These are phyloP conservation scores for Tulasnella sp. DNA, from an alignment of 768 basidiomycete genomes.

Conservation along the genomic window DNA sequence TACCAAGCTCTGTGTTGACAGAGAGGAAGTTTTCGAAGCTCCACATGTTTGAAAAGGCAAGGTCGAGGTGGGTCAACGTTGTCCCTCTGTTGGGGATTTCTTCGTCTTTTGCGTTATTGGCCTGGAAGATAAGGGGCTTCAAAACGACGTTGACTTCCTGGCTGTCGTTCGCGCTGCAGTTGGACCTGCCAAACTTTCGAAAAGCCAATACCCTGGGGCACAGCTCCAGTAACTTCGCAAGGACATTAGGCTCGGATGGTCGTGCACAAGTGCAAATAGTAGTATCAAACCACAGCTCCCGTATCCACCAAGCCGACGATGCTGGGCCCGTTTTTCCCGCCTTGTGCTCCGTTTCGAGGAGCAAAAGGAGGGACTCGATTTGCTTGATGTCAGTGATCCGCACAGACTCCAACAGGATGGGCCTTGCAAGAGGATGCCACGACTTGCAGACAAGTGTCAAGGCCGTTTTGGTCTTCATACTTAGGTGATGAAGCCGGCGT, in stretches of 20 bases:
- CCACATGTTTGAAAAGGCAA: background rate
- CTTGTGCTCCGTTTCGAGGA: background rate
- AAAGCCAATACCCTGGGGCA: conserved; percentile 4
- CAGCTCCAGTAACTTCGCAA: background rate
- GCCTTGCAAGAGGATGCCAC: background rate
- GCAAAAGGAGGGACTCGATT: background rate
- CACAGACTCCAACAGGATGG: background rate
- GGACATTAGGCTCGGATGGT: background rate
- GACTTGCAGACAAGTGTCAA: conserved; percentile 10
- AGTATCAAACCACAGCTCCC: conserved; percentile 18
- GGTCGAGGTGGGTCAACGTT: background rate
- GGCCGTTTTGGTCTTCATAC: conserved; percentile 5
- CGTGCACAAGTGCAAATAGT: background rate
- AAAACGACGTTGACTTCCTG: background rate
- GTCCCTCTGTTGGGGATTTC: background rate
- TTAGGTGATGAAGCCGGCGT: conserved; percentile 14
- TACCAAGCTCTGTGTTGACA: background rate
- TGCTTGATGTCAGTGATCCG: background rate
- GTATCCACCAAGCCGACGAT: background rate
- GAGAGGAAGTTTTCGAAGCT: conserved; percentile 17
- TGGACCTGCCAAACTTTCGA: conserved; percentile 14
- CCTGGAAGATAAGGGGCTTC: background rate
- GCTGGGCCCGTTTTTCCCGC: background rate
- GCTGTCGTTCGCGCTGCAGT: conserved; percentile 10
- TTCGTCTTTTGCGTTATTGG: background rate